Base-by-base conservation (phyloP, 2,329 filamentous ascomycete species). In the Pseudocercospora cruenta region DNA sequence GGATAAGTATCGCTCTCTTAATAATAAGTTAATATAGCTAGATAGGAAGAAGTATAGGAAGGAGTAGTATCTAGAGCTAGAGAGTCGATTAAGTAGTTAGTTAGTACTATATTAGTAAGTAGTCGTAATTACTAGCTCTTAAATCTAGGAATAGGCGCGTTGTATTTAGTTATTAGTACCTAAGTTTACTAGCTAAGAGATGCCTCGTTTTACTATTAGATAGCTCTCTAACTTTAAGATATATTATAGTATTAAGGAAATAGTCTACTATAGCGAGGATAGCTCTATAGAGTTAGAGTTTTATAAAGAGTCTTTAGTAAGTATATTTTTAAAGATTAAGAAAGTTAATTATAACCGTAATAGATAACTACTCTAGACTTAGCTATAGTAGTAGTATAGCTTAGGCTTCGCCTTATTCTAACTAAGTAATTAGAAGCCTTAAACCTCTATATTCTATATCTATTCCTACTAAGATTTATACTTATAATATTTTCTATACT, bases 261-360 rank as follows among this genome's bases (percentile, higher is more conserved):
- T 39, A 21, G 55, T 58, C 7, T 39, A 58, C 39, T 57, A 60
- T 9, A n/a, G 60, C 49, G 57, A 67, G 60, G 36, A 16, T 57
- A 55, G 60, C 21, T 31, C 59, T 45, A 51, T 51, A 51, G 49
- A 62, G 54, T 26, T 62, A 22, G 33, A 26, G 19, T 19, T 39
- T 24, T 43, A 39, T 19, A 22, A 47, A 47, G 43, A 47, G 6
- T 1, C 1, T 1, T 47, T 47, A 47, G 43, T 47, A 47, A 47
- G 16, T 47, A 47, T 19, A 8, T 33, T 47, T 19, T 21, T 10
- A 8, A 31, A 10, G 9, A 31, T 31, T 31, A 31, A 10, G 43
- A 45, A 45, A n/a, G 14, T 45, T 9, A 12, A n/a, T n/a, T 45
- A 45, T 2, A 2, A 31, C 24, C 6, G 5, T 45, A 8, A 45